phyloP scores from a whole-genome alignment of 768 basidiomycete species.

The Collybia mongolica region DNA sequence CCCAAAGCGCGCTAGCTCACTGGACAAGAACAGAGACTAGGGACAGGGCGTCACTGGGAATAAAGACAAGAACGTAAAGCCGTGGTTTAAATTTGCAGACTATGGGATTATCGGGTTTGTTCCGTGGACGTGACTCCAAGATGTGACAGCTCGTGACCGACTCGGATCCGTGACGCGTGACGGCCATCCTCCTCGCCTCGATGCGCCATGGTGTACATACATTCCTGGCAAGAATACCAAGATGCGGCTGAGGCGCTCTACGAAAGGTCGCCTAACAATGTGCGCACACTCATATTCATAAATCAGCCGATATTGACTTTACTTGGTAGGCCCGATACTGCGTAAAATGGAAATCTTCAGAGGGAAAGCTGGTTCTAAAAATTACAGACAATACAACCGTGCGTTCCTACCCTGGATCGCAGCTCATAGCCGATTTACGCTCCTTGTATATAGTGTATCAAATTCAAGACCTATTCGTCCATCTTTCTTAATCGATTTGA shows the following conservation, averaged over 20 bases:
- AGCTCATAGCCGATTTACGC: neutral
- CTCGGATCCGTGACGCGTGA: constrained; percentile 15
- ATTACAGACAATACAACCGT: constrained; percentile 91
- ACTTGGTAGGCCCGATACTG: constrained; percentile 75
- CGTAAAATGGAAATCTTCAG: constrained; percentile 86
- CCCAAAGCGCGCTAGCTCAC: neutral
- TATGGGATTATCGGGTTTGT: constrained; percentile 20
- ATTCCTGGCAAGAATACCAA: constrained; percentile 87
- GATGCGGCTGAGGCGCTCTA: constrained; percentile 89
- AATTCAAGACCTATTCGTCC: constrained; percentile 94
- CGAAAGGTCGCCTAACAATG: constrained; percentile 72
- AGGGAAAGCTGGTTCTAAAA: constrained; percentile 89
- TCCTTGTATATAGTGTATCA: constrained; percentile 68
- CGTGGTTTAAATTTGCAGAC: constrained; percentile 5
- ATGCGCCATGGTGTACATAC: constrained; percentile 84
- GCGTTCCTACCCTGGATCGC: constrained; percentile 26
- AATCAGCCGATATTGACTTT: constrained; percentile 4
- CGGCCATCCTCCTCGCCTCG: constrained; percentile 22
- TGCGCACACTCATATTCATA: constrained; percentile 31
- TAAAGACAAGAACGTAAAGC: constrained; percentile 6
- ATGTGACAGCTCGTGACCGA: constrained; percentile 19
- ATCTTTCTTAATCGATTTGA: constrained; percentile 98
- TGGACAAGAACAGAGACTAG: constrained; percentile 1
- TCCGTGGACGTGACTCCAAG: constrained; percentile 5
- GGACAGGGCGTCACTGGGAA: neutral